These are phyloP conservation scores for Radiomyces spectabilis DNA, from an alignment of 192 early-diverging fungal species.

Conservation along the genomic window DNA sequence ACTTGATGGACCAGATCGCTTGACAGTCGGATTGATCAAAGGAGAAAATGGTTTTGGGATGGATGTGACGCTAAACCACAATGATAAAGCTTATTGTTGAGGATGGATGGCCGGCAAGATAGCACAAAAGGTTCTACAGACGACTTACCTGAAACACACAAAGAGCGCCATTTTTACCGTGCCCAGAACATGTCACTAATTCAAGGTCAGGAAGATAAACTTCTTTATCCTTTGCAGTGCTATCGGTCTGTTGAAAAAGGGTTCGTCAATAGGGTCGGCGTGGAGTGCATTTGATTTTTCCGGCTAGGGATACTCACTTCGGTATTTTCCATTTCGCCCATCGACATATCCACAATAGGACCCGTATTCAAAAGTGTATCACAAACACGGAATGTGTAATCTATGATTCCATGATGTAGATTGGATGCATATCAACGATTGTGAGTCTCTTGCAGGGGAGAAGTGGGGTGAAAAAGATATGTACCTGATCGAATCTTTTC, in stretches of 20 bases:
- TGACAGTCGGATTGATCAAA: slow-evolving; percentile 42
- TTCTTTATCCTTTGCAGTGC: background rate
- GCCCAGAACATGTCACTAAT: slow-evolving; percentile 45
- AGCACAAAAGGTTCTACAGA: background rate
- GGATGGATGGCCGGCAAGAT: no score
- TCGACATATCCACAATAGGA: slow-evolving; percentile 65
- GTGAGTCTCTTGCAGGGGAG: no score
- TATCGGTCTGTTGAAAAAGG: background rate
- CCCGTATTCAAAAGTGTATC: slow-evolving; percentile 77
- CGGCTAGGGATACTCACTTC: no score
- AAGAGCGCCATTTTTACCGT: slow-evolving; percentile 39
- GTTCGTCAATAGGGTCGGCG: background rate
- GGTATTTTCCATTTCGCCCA: slow-evolving; percentile 54
- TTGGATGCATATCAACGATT: no score
- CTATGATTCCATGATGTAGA: no score
- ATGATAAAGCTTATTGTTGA: no score
- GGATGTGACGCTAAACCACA: slow-evolving; percentile 44
- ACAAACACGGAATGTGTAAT: slow-evolving; percentile 52
- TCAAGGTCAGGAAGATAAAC: slow-evolving; percentile 27
- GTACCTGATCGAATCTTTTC: background rate
- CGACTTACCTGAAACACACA: slow-evolving; percentile 42
- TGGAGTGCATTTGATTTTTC: no score
- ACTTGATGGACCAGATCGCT: slow-evolving; percentile 66
- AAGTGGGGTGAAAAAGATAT: no score
- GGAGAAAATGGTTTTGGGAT: slow-evolving; percentile 33